phyloP scores from a whole-genome alignment of 306 rosid species.

The Hippophae rhamnoides region DNA sequence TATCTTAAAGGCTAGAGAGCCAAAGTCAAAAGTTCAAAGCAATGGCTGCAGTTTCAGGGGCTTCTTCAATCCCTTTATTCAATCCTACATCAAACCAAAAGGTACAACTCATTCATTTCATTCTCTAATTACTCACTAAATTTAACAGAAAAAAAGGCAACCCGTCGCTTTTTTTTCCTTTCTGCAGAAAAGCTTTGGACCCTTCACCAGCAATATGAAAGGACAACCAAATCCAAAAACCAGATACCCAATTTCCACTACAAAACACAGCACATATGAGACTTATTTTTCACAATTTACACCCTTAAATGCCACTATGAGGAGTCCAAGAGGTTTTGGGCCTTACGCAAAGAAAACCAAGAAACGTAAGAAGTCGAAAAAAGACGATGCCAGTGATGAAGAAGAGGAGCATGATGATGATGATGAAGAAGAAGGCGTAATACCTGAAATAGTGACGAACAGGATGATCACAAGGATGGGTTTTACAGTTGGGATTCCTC shows the following conservation, averaged over 20 bases:
- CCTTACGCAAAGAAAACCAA: constrained; percentile 37
- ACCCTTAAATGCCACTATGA: constrained; percentile 42
- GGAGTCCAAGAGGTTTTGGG: constrained; percentile 67
- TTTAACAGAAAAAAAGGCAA: too few species aligned
- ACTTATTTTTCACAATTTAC: constrained; percentile 19
- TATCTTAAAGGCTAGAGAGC: not conserved
- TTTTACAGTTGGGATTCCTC: constrained; percentile 66
- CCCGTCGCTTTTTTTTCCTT: not conserved
- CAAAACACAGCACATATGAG: too few species aligned
- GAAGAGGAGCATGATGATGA: constrained; percentile 19
- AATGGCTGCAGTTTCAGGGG: constrained; percentile 31
- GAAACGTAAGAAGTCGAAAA: constrained; percentile 12
- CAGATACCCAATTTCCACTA: constrained; percentile 1
- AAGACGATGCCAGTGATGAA: constrained; percentile 7
- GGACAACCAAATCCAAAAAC: constrained; percentile 19
- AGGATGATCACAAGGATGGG: constrained; percentile 81
- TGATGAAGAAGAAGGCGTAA: constrained; percentile 41
- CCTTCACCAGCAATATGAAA: constrained; percentile 13
- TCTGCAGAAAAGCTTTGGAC: constrained; percentile 10
- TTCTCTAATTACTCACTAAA: too few species aligned
- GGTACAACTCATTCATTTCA: constrained; percentile 27
- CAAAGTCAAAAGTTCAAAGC: constrained; percentile 1
- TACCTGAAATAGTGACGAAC: constrained; percentile 87
- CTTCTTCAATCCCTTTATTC: constrained; percentile 16
- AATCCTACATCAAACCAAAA: constrained; percentile 21